phyloP scores from a whole-genome alignment of 768 basidiomycete genomes.

The Kwoniella dendrophila region DNA sequence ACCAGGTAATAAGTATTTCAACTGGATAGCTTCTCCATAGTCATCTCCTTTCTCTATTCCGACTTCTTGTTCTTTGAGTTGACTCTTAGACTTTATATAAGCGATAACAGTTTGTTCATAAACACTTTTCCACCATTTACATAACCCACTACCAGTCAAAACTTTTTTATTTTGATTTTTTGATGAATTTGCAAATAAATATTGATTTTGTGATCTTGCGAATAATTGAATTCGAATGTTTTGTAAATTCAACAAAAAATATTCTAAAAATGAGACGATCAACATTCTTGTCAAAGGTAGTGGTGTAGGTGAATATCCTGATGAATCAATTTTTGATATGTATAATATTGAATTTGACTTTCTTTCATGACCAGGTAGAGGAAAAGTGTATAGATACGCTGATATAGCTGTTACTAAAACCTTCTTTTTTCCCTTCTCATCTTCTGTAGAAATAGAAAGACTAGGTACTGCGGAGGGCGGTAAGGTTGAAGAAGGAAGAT shows the following conservation, averaged over 20 bases:
- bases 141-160: slow-evolving; percentile 74
- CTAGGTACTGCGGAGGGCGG: too few relatives aligned
- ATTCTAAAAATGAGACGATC: slow-evolving; percentile 66
- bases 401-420: slow-evolving; percentile 73
- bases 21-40: slow-evolving; percentile 1
- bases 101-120: slow-evolving; percentile 61
- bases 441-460: too few relatives aligned
- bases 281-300: slow-evolving; percentile 63
- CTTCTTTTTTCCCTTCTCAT: slow-evolving; percentile 42
- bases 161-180: slow-evolving; percentile 71
- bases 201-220: slow-evolving; percentile 85
- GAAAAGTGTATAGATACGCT: slow-evolving; percentile 65
- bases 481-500: slow-evolving; percentile 45
- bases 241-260: slow-evolving; percentile 64
- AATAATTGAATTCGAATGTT: slow-evolving; percentile 80
- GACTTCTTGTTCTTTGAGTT: not conserved
- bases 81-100: not conserved
- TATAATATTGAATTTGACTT: slow-evolving; percentile 72
- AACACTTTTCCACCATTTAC: slow-evolving; percentile 89
- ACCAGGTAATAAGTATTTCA: slow-evolving; percentile 48
- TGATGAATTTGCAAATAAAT: slow-evolving; percentile 86
- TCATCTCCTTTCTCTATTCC: not conserved
- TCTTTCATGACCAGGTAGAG: slow-evolving; percentile 58
- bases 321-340: slow-evolving; percentile 91
- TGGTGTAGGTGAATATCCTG: slow-evolving; percentile 66